phyloP scores from a whole-genome alignment of 1,284 basidiomycete genomes.

The Ganoderma boninense region DNA sequence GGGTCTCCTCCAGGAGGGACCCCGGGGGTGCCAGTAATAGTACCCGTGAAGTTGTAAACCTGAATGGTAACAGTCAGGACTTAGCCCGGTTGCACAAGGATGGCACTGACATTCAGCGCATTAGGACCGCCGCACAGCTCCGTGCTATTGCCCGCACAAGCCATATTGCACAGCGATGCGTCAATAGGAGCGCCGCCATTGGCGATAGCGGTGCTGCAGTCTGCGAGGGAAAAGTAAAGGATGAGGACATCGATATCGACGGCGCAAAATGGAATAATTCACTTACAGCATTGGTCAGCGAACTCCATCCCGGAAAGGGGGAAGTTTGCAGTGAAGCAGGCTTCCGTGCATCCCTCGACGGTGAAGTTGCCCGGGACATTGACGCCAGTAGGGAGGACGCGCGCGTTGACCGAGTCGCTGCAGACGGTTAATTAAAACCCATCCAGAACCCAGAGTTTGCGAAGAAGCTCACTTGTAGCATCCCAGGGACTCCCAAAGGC shows the following conservation, averaged over 20 bases:
- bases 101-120: constrained; percentile 41
- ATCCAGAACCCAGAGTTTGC: not conserved
- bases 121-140: constrained; percentile 75
- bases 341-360: constrained; percentile 66
- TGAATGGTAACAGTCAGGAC: constrained; percentile 25
- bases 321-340: constrained; percentile 69
- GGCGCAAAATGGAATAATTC: not conserved
- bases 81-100: not conserved
- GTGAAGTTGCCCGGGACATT: constrained; percentile 55
- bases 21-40: constrained; percentile 52
- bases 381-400: constrained; percentile 56
- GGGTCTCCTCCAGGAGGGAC: constrained; percentile 48
- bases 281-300: constrained; percentile 58
- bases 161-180: constrained; percentile 66
- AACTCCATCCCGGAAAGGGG: constrained; percentile 63
- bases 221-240: constrained; percentile 42
- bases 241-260: not conserved
- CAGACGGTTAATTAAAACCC: not conserved
- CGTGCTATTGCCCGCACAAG: constrained; percentile 63
- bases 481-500: constrained; percentile 69
- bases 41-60: constrained; percentile 73
- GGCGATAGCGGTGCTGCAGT: constrained; percentile 58
- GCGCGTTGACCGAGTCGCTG: constrained; percentile 58
- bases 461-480: constrained; percentile 62
- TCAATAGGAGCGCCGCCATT: constrained; percentile 56